Evolutionary conservation across 106 monocot species (phyloP), one percentile per base, ranked within the genome.

Genomic region (Cymbidium sinense): DNA sequence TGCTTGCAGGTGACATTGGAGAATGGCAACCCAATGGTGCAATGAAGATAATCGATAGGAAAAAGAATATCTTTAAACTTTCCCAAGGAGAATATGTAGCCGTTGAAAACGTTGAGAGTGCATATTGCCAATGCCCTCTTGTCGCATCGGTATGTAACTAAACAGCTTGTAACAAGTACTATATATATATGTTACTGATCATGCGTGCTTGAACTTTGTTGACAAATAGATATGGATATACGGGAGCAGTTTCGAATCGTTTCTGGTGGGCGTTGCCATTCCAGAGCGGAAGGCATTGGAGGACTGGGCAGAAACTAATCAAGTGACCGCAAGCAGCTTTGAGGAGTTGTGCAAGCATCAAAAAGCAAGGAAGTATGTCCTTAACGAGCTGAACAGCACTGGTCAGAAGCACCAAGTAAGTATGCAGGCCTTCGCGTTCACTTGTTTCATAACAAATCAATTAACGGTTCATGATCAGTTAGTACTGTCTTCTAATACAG

Each of bases 1-100:
- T 47, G 47, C 15, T 47, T 85, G 71, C 83, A 98, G 98, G 98
- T 64, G 98, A 98, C 54, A 86, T 98, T 62, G 98, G 98, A 79
- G 98, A 98, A 80, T 98, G 91, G 98, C 98, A 92, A 78, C 88
- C 85, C 4, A 77, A 94, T 81, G 98, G 98, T 37, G 77, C 94
- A 31, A 88, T 98, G 98, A 98, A 98, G 90, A 94, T 98, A 39
- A 94, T 98, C 25, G 98, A 98, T 85, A 91, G 98, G 74, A 98
- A 92, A 76, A 94, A 98, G 84, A 98, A 98, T 75, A 98, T 98
- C 21, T 98, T 98, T 64, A 98, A 98, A 82, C 79, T 98, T 82
- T 94, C 94, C 1, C 98, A 98, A 78, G 98, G 98, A 65, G 98
- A 98, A 81, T 98, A 98, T 79, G 72, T 98, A 79, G 91, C 94